These are phyloP conservation scores for Fusarium udum DNA, from an alignment of 2,329 filamentous ascomycete species.

Conservation along the genomic window DNA sequence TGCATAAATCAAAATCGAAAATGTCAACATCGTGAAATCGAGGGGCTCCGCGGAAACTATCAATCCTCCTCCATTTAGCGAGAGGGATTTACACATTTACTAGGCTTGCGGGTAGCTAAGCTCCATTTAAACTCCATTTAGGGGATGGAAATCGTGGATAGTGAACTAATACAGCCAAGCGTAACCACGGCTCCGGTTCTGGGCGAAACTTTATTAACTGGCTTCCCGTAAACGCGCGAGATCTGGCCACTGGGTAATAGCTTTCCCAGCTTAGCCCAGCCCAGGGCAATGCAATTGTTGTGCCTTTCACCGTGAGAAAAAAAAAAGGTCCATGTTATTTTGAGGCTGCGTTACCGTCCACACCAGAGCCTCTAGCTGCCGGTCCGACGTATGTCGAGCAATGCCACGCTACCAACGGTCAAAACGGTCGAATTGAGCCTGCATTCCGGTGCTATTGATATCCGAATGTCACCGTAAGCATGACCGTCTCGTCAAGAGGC, in stretches of 20 bases:
- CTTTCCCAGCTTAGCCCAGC: not conserved
- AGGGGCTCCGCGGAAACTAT: not conserved
- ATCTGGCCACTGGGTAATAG: not conserved
- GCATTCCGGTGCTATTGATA: conserved; percentile 12
- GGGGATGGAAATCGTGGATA: not conserved
- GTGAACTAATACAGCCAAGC: not conserved
- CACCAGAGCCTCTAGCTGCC: not conserved
- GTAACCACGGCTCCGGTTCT: not conserved
- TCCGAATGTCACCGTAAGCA: not conserved
- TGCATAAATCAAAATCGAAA: not conserved
- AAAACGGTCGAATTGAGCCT: conserved; percentile 1
- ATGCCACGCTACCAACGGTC: conserved; percentile 24
- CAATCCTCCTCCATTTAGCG: not conserved
- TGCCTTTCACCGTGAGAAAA: not conserved
- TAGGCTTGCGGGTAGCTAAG: not conserved
- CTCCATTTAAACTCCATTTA: not conserved
- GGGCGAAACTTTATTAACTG: not conserved
- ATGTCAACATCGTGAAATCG: not conserved
- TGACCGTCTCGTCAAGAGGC: not conserved
- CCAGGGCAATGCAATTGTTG: not conserved
- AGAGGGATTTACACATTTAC: not conserved
- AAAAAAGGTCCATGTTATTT: not conserved
- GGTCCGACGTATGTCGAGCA: not conserved
- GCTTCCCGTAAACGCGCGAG: not conserved
- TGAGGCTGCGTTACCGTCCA: not conserved